Percentiles rank a stretch among this genome's conserved stretches.
Conservation (phyloP, 305 asterid species). For the Andrographis paniculata region DNA sequence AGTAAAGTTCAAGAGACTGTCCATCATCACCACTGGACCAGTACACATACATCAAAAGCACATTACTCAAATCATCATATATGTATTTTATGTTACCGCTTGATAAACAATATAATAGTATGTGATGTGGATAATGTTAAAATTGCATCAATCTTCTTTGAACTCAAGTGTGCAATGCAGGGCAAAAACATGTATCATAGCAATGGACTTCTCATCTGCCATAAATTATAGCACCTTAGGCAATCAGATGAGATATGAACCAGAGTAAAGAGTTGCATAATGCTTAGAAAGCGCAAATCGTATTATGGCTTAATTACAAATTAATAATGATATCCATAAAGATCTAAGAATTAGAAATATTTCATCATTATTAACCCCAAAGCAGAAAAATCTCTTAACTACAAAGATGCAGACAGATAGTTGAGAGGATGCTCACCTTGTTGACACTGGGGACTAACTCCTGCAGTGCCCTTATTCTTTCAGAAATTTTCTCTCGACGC, state of each 20-base stretch:
- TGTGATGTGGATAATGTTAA: no score
- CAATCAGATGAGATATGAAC: no score
- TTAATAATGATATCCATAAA: neutral
- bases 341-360: neutral
- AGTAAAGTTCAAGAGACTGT: neutral
- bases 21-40: conserved; percentile 6
- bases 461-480: conserved; percentile 93
- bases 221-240: no score
- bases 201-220: neutral
- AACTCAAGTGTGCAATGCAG: no score
- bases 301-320: conserved; percentile 13
- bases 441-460: conserved; percentile 96
- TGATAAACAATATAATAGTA: neutral
- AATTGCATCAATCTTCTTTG: no score
- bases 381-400: no score
- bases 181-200: no score
- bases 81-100: neutral
- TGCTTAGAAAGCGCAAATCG: no score
- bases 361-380: neutral
- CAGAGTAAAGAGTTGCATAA: no score
- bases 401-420: no score
- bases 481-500: conserved; percentile 93
- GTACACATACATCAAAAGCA: conserved; percentile 1
- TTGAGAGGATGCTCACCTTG: conserved; percentile 68
- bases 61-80: conserved; percentile 4